phyloP scores from a whole-genome alignment of 306 rosid species.

The Corylus heterophylla region DNA sequence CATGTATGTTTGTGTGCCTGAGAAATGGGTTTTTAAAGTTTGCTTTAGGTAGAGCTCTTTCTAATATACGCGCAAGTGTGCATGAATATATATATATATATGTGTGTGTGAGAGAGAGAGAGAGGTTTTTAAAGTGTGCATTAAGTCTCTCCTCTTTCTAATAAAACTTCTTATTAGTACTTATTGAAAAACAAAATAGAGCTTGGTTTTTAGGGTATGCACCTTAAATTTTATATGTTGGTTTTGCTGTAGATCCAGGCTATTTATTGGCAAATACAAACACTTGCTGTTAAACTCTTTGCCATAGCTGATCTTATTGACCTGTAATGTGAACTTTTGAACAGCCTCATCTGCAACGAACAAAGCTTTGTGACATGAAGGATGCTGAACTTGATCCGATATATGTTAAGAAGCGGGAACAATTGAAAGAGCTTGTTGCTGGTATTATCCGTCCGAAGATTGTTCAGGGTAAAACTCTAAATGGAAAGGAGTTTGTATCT shows the following conservation, averaged over 20 bases:
- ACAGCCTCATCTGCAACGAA: conserved; percentile 97
- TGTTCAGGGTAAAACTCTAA: conserved; percentile 77
- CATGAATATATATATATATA: no score
- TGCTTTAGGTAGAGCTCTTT: no score
- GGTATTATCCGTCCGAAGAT: conserved; percentile 83
- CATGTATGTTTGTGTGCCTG: no score
- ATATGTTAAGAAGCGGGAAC: conserved; percentile 76
- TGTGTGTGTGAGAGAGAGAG: no score
- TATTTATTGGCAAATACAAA: neutral
- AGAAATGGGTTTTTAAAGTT: no score
- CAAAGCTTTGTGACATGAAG: conserved; percentile 94
- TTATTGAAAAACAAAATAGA: neutral
- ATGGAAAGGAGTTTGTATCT: conserved; percentile 82
- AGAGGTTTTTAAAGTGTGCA: neutral
- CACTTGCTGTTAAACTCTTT: neutral
- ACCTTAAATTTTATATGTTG: neutral
- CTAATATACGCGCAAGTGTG: no score
- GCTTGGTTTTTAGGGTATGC: neutral
- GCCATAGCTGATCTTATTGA: neutral
- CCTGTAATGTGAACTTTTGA: conserved; percentile 26
- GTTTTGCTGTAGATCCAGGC: conserved; percentile 2
- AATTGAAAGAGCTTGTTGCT: conserved; percentile 75
- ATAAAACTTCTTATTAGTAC: neutral
- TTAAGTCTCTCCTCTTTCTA: neutral
- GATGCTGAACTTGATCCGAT: conserved; percentile 77